Base-by-base conservation (phyloP, 2,329 filamentous ascomycete genomes). In the Hymenoscyphus repandus region DNA sequence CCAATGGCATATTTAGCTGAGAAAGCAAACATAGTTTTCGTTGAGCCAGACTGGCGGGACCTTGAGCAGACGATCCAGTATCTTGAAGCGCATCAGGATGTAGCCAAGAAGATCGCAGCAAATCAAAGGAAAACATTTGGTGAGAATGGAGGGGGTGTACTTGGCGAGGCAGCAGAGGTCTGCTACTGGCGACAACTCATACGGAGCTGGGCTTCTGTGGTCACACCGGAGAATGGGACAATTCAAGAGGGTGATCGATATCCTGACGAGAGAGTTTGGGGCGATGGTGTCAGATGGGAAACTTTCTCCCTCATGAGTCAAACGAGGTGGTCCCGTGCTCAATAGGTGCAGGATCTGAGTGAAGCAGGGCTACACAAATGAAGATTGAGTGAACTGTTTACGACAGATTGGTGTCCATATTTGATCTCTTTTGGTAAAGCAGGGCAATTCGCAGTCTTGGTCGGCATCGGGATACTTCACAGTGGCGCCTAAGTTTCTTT, bases 181-280 rank as follows among this genome's bases (percentile, higher is more conserved):
- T 79, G 76, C 56, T 79, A 79, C 64, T 79, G 76, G 76, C 68
- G 76, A 37, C 72, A 69, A 0, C 49, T 76, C 53, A 61, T 79
- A 18, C 67, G 68, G 49, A 74, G 73, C 0, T 79, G 76, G 76
- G 68, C 64, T 48, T 54, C 64, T 34, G 69, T 76, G 10, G 74
- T 65, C 30, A 61, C 62, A 37, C 64, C 1, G 66, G 70, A 13
- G 69, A 65, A 30, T 62, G 62, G 36, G 67, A 46, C 44, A 20
- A 62, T 69, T 68, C 62, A 63, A 65, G 53, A 22, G 47, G 40
- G 44, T 44, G 34, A 45, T 34, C 42, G 42, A 22, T 66, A 68
- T 6, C 68, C 63, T 27, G 62, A 63, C 18, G 69, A 63, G 7
- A 69, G 69, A 9, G n/a, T 9, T 20, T 43, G 40, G 63, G 66